Conservation (phyloP, 2,329 filamentous ascomycete species). For the Aspergillus caelatus region DNA sequence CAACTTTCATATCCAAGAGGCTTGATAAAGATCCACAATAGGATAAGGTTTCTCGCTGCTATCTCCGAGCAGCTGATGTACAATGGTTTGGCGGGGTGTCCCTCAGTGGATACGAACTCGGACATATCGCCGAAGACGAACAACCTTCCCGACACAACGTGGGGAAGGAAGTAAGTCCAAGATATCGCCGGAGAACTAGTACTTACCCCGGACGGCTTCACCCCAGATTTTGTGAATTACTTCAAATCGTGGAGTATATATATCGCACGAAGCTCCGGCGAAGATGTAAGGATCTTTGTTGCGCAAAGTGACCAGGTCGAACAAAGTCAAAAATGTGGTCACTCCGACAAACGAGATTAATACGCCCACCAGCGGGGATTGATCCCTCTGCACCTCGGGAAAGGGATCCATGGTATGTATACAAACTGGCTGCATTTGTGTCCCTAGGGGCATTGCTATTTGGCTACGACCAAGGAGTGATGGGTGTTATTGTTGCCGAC, state of each 20-base stretch:
- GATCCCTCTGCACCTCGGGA: background rate
- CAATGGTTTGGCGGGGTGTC: background rate
- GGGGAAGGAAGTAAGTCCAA: background rate
- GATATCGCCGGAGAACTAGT: background rate
- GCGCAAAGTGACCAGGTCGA: background rate
- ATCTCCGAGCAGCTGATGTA: background rate
- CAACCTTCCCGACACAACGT: background rate
- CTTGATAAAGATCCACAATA: background rate
- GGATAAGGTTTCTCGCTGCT: background rate
- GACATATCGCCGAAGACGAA: constrained; percentile 5
- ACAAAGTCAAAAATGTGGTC: background rate
- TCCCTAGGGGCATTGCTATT: constrained; percentile 23
- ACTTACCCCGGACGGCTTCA: background rate
- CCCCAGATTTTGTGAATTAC: background rate
- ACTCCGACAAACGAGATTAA: background rate
- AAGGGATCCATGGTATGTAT: constrained; percentile 6
- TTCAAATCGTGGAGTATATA: background rate
- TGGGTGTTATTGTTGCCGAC: constrained; percentile 24
- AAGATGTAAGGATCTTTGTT: background rate
- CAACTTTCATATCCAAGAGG: background rate
- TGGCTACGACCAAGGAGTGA: constrained; percentile 25
- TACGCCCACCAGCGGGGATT: background rate
- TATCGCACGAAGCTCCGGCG: background rate
- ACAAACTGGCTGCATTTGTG: constrained; percentile 20
- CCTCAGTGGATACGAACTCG: background rate